Evolutionary conservation across 495 filamentous ascomycete genomes (phyloP).

Genomic region (Penicillium ochrochloron): DNA sequence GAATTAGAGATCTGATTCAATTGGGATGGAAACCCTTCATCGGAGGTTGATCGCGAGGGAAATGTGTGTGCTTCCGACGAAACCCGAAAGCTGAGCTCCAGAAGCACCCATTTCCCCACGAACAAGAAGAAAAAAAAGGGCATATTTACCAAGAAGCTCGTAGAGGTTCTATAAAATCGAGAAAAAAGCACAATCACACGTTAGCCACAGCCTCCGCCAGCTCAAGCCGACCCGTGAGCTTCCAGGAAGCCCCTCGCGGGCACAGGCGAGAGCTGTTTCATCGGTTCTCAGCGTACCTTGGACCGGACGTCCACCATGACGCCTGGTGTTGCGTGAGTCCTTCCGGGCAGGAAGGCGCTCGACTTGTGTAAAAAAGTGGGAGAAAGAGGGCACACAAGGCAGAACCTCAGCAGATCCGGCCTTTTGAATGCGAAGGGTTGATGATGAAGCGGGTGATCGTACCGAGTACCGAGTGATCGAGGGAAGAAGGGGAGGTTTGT

Average conservation of each 20-base stretch:
- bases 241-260: conserved; percentile 12
- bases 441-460: conserved; percentile 34
- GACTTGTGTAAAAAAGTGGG: conserved; percentile 48
- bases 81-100: conserved; percentile 6
- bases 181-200: conserved; percentile 22
- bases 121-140: conserved; percentile 28
- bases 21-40: neutral
- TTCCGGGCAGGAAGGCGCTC: conserved; percentile 53
- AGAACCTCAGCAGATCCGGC: conserved; percentile 45
- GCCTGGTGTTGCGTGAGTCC: conserved; percentile 52
- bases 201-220: conserved; percentile 31
- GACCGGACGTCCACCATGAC: conserved; percentile 59
- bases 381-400: conserved; percentile 38
- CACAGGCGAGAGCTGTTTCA: conserved; percentile 20
- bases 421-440: conserved; percentile 26
- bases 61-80: neutral
- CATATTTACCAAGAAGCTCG: conserved; percentile 81
- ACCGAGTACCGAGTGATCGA: conserved; percentile 17
- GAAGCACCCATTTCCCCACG: conserved; percentile 13
- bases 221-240: conserved; percentile 18
- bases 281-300: conserved; percentile 45
- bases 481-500: conserved; percentile 30
- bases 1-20: conserved; percentile 24
- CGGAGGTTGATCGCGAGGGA: conserved; percentile 15
- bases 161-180: conserved; percentile 66